Evolutionary conservation across 2,329 filamentous ascomycete species (phyloP).

Genomic region (Neurospora sp.): DNA sequence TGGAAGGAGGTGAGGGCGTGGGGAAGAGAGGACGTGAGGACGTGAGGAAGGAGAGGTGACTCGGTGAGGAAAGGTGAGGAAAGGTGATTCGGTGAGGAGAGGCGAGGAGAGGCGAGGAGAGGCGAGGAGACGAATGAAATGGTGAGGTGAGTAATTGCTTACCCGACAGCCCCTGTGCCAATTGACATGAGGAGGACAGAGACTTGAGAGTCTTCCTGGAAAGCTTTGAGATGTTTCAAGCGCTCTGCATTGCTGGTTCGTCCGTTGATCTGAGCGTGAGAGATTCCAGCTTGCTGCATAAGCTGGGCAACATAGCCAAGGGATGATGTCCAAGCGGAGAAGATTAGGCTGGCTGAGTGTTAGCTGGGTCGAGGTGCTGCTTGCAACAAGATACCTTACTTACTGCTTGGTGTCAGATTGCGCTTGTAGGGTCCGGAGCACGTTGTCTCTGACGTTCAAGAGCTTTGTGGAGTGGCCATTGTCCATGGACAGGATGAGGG

Average conservation of each 20-base stretch:
- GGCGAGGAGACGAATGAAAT: too few relatives aligned
- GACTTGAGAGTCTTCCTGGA: background rate
- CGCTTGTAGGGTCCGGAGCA: background rate
- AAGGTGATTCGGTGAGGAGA: background rate
- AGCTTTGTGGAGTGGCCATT: background rate
- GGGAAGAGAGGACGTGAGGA: constrained; percentile 14
- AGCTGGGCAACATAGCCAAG: constrained; percentile 26
- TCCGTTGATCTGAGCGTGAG: constrained; percentile 34
- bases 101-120: too few relatives aligned
- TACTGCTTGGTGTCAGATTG: background rate
- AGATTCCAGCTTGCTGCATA: constrained; percentile 19
- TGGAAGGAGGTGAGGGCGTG: constrained; percentile 25
- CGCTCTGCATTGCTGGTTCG: constrained; percentile 25
- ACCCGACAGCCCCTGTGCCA: constrained; percentile 41
- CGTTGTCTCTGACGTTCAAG: background rate
- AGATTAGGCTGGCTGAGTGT: constrained; percentile 28
- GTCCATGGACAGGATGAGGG: background rate
- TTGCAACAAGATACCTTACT: background rate
- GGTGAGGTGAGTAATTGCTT: constrained; percentile 4
- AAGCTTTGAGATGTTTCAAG: constrained; percentile 21
- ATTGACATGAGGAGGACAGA: constrained; percentile 42
- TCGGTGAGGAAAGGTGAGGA: background rate
- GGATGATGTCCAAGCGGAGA: constrained; percentile 36
- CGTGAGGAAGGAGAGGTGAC: constrained; percentile 14
- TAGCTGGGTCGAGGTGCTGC: background rate